Evolutionary conservation across 202 grass and related monocot species (phyloP).

Genomic region (Brachypodium distachyon): DNA sequence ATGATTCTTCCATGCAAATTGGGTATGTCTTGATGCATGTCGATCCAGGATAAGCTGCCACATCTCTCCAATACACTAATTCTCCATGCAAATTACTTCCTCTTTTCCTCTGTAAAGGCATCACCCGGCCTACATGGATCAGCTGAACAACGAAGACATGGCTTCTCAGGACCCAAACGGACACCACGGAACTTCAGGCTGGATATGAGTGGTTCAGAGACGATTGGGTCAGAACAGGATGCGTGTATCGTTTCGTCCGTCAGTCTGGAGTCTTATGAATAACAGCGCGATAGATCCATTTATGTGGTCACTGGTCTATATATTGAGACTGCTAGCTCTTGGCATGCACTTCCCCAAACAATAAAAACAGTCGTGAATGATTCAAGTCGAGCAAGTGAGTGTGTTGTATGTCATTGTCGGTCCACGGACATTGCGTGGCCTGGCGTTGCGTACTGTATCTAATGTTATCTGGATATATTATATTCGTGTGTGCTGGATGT

Average conservation of each 20-base stretch:
- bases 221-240: neutral
- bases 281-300: too few relatives aligned
- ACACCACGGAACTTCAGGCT: neutral
- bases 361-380: neutral
- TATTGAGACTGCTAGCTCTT: neutral
- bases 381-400: neutral
- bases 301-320: neutral
- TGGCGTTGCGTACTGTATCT: neutral
- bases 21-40: conserved; percentile 10
- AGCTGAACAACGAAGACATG: conserved; percentile 25
- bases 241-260: neutral
- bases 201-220: conserved; percentile 36
- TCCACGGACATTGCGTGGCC: neutral
- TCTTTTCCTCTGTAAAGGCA: conserved; percentile 11
- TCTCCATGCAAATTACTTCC: too few relatives aligned
- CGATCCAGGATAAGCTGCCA: neutral
- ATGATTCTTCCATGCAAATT: conserved; percentile 11
- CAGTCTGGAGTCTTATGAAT: too few relatives aligned
- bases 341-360: neutral
- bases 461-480: neutral
- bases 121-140: conserved; percentile 25
- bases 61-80: neutral
- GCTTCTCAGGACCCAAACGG: neutral
- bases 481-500: neutral
- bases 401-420: neutral